Base-by-base conservation (phyloP, 176 grass and related monocot genomes). In the Aegilops speltoides region DNA sequence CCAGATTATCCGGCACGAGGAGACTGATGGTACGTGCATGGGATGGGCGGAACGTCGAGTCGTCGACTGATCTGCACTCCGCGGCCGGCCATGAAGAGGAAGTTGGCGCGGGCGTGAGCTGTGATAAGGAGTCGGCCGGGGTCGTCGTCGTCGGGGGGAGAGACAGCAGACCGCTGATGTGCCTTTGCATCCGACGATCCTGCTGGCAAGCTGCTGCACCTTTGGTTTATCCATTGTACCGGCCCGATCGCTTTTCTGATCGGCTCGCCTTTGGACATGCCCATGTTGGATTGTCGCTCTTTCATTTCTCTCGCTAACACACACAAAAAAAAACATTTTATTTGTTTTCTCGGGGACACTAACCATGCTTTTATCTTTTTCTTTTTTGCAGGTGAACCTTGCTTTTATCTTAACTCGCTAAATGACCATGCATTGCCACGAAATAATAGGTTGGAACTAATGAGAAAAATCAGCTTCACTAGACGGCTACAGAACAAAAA, bases 221-320 rank as follows among this genome's bases (percentile, higher is more conserved):
- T 76, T 64, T 76, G 25, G 72, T 36, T 85, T 85, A 65, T 77
- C 59, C 83, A 62, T 77, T 77, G 83, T 76, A 84, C 70, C 82
- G 17, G 10, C 36, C 23, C 31, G 6, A n/a, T 67, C 36, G 17
- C 54, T 46, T 75, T 74, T 75, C 25, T 41, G 54, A 59, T 32
- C 73, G 24, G 25, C 82, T 32, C 19, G 10, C 8, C 56, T 84
- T 76, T 52, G 8, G 37, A 41, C 40, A 76, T 84, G 59, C 59
- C 29, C 83, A 84, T 75, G 69, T 34, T 72, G 48, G 29, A 10
- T 57, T 52, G 32, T 84, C 71, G 14, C 28, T 38, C 81, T 38
- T 5, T n/a, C 13, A 29, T 36, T 64, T 6, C 16, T 48, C 38
- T 56, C 28, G 2, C 11, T 73, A 11, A 1, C 8, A 41, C 10